phyloP scores from a whole-genome alignment of 1,139 yeast species.

The Sugiyamaella sp. region DNA sequence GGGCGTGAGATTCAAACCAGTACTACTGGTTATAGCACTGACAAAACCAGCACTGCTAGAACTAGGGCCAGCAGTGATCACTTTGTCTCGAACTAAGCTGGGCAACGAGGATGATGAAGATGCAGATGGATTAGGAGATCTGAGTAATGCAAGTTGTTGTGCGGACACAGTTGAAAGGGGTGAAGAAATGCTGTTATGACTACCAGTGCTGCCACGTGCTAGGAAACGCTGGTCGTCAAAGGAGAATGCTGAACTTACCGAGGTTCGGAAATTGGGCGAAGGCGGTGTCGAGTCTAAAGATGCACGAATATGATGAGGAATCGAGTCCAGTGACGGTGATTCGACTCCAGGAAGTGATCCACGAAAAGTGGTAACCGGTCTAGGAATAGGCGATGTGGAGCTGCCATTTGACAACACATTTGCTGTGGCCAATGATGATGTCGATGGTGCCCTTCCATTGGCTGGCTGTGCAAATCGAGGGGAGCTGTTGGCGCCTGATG shows the following conservation, averaged over 20 bases:
- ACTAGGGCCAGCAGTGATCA: background rate
- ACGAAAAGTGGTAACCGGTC: background rate
- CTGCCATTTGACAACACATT: conserved; percentile 6
- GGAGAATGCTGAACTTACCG: conserved; percentile 12
- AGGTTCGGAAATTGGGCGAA: conserved; percentile 12
- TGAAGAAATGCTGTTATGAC: conserved; percentile 12
- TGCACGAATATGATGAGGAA: conserved; percentile 12
- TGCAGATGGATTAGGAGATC: conserved; percentile 19
- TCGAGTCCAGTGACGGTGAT: background rate
- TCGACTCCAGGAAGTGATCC: conserved; percentile 7
- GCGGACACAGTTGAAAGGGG: conserved; percentile 10
- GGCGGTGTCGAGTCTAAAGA: conserved; percentile 10
- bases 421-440: conserved; percentile 6
- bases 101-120: conserved; percentile 16
- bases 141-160: conserved; percentile 19
- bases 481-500: background rate
- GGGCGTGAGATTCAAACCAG: background rate
- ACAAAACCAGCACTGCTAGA: background rate
- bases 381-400: conserved; percentile 7
- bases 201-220: conserved; percentile 12
- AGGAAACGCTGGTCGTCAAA: conserved; percentile 10
- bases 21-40: background rate
- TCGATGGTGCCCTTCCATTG: background rate
- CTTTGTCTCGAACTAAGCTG: conserved; percentile 13
- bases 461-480: background rate